Base-by-base conservation (phyloP, 495 filamentous ascomycete species). In the Podospora tetraspora region DNA sequence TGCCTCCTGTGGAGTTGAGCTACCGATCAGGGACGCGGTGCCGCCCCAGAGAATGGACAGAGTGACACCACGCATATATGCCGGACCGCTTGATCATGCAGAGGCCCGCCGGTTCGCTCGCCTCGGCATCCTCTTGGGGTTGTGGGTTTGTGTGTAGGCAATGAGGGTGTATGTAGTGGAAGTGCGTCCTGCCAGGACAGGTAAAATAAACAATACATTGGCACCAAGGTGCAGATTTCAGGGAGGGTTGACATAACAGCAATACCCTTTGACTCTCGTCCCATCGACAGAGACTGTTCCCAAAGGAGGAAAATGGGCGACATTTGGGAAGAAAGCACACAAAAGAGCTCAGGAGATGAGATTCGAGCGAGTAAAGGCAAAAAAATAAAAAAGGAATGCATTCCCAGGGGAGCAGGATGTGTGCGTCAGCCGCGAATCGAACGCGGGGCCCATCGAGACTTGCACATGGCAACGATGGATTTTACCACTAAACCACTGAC, bases 381-480 rank as follows among this genome's bases (percentile, higher is more conserved):
- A 52, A 52, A 52, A 52, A 52, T n/a, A 52, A 52, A 52, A 52
- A 1, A 7, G 1, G 0, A 19, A 7, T 7, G 4, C 2, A 8
- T 5, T 8, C 37, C 37, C 4, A 52, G 6, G 16, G 5, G 16
- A 7, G 19, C 3, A 13, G 1, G 37, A n/a, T n/a, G 6, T 8
- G 19, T 80, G 79, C 79, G 79, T 78, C 77, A 80, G 79, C 79
- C 79, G 79, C 78, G 79, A 81, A 82, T 82, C 80, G 80, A 82
- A 82, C 80, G 77, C 80, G 80, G 80, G 80, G 80, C 80, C 80
- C 80, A 81, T 82, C 80, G 80, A 82, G 80, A 19, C 16, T 43
- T 19, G 37, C 37, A 7, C 0, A 43, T 43, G 37, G 37, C 37
- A 43, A 43, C 37, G 37, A 43, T 43, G 37, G 37, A 43, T 43